Evolutionary conservation across 208 protist genomes (phyloP).

Genomic region (Trypanosoma scelopori): DNA sequence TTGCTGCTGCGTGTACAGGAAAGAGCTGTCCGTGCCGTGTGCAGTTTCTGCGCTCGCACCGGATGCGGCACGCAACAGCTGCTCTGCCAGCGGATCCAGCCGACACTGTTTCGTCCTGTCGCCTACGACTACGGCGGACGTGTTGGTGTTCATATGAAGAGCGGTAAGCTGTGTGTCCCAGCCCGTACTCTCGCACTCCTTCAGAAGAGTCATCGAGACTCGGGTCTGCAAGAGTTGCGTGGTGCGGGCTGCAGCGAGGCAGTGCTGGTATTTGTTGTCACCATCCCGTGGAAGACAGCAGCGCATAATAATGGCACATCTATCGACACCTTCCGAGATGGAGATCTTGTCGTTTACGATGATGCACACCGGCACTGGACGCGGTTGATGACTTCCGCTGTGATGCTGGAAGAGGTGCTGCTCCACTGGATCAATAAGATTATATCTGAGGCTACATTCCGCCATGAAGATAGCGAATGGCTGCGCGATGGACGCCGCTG

Average conservation of each 20-base stretch:
- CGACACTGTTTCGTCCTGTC: not conserved
- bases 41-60: not conserved
- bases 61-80: not conserved
- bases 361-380: slow-evolving; percentile 36
- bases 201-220: not conserved
- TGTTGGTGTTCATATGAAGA: slow-evolving; percentile 11
- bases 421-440: slow-evolving; percentile 59
- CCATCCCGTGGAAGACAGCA: not conserved
- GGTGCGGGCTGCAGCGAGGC: not conserved
- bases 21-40: slow-evolving; percentile 2
- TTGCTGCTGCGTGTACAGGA: slow-evolving; percentile 11
- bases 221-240: not conserved
- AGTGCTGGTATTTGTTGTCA: slow-evolving; percentile 4
- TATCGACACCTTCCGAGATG: slow-evolving; percentile 45
- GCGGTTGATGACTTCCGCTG: slow-evolving; percentile 40
- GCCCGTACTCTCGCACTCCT: not conserved
- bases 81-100: not conserved
- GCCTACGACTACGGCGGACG: slow-evolving; percentile 12
- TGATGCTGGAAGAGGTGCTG: slow-evolving; percentile 43
- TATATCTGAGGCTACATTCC: slow-evolving; percentile 35
- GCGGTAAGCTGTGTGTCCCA: slow-evolving; percentile 12
- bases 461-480: slow-evolving; percentile 45
- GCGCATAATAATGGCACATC: not conserved
- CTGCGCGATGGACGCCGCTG: slow-evolving; percentile 35
- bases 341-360: slow-evolving; percentile 58